These are phyloP conservation scores for Trifolium subterraneum DNA, from an alignment of 306 rosid species.

Conservation along the genomic window DNA sequence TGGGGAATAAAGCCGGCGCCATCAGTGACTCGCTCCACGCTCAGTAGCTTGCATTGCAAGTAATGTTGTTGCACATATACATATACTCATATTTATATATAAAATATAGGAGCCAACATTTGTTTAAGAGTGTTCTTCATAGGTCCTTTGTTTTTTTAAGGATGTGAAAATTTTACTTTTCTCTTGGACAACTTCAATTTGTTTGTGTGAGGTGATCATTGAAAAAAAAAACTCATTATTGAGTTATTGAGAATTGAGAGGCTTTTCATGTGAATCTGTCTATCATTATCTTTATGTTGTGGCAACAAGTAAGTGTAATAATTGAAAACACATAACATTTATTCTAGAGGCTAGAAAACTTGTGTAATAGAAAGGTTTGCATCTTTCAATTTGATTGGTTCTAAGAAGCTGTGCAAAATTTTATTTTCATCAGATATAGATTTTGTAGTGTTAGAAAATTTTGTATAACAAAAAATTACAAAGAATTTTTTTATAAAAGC, in stretches of 20 bases:
- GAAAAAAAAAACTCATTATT: constrained; percentile 3
- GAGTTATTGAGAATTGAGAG: constrained; percentile 6
- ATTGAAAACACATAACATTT: background rate
- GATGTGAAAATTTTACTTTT: constrained; percentile 26
- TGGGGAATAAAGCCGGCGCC: constrained; percentile 36
- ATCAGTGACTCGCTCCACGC: constrained; percentile 45
- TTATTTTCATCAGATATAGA: background rate
- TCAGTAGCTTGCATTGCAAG: constrained; percentile 34
- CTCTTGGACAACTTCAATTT: constrained; percentile 29
- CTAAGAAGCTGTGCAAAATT: background rate
- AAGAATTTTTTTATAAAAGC: too few relatives aligned
- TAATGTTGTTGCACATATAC: constrained; percentile 13
- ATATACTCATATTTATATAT: background rate
- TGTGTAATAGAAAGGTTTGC: background rate
- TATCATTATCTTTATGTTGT: background rate
- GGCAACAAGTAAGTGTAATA: constrained; percentile 9
- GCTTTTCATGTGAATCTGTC: background rate
- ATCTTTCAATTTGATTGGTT: constrained; percentile 12
- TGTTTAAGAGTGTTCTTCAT: background rate
- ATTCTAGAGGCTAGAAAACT: background rate
- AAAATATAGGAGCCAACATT: background rate
- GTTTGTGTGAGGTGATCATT: constrained; percentile 25
- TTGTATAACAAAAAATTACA: too few relatives aligned
- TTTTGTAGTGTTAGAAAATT: too few relatives aligned
- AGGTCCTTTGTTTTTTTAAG: constrained; percentile 18